Base-by-base conservation (phyloP, 495 filamentous ascomycete species). In the Symbiotaphrina buchneri region DNA sequence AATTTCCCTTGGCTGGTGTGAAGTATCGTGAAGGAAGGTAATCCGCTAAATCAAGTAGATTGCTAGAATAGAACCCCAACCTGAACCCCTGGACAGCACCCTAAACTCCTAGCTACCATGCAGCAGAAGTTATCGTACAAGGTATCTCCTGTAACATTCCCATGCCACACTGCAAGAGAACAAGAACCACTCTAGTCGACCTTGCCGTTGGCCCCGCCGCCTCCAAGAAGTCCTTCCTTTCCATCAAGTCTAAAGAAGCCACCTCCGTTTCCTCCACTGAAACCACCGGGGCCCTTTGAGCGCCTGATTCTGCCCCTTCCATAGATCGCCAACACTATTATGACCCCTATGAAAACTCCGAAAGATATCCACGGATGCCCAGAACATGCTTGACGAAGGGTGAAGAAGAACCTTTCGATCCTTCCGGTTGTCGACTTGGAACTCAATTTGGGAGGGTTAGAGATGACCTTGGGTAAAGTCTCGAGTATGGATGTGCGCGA, bases 401-500 rank as follows among this genome's bases (percentile, higher is more conserved):
- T 67, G 52, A 85, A 87, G 51, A 85, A 75, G 27, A 85, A 52
- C 33, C 72, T 69, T 49, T 79, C 72, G 33, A 92, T 54, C 18
- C 59, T 58, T 31, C 74, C 72, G 38, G 81, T 72, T 28, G 82
- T 84, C 25, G 81, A 80, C 56, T 93, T 97, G 10, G 81, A 63
- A 38, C 65, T 71, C 41, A 97, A 71, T 47, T 83, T 78, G 22
- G 82, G 73, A 10, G 84, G 79, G 28, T 61, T 53, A 3, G 48
- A 37, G 34, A 76, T 51, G 30, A 75, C 71, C 40, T 90, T 80
- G 39, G 69, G 75, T 37, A 94, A 63, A 28, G 85, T 94, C 52
- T 95, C 87, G 21, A 93, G 71, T 45, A 97, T 97, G 5, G 80
- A 85, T 4, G 85, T 90, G 29, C 87, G 77, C 4, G 77, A 85